These are phyloP conservation scores for Hyaloperonospora arabidopsidis DNA, from an alignment of 352 stramenopile genomes.

Conservation along the genomic window DNA sequence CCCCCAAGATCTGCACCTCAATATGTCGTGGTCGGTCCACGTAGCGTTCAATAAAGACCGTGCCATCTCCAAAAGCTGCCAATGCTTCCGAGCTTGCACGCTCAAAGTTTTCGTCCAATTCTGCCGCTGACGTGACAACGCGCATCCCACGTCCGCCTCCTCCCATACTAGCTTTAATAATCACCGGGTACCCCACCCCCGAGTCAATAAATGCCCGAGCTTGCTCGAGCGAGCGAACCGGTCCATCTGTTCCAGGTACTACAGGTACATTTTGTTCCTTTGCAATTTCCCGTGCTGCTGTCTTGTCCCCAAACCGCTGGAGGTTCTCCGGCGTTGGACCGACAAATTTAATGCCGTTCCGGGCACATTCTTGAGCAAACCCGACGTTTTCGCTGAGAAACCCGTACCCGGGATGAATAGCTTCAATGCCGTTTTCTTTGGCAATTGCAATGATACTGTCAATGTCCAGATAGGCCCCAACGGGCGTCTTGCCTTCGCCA, in stretches of 20 bases:
- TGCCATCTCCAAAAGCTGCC: conserved; percentile 91
- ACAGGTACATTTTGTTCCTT: conserved; percentile 86
- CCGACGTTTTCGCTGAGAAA: conserved; percentile 95
- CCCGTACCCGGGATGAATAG: conserved; percentile 96
- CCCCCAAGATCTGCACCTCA: conserved; percentile 95
- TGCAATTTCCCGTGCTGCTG: conserved; percentile 77
- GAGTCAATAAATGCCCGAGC: conserved; percentile 87
- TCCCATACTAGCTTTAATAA: conserved; percentile 97
- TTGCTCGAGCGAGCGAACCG: conserved; percentile 84
- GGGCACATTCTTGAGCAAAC: conserved; percentile 89
- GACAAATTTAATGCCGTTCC: conserved; percentile 92
- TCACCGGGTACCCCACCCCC: conserved; percentile 90
- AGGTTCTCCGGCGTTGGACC: conserved; percentile 92
- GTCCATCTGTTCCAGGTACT: conserved; percentile 85
- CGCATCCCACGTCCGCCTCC: conserved; percentile 96
- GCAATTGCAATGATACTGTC: conserved; percentile 89
- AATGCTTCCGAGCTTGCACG: conserved; percentile 80
- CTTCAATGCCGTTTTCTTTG: conserved; percentile 88
- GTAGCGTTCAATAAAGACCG: conserved; percentile 95
- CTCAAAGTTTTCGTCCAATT: conserved; percentile 86
- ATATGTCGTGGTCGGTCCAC: conserved; percentile 94
- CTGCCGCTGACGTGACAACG: conserved; percentile 73
- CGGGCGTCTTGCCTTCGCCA: conserved; percentile 83
- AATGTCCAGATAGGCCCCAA: conserved; percentile 95
- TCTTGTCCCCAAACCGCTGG: conserved; percentile 86